Percentiles rank a stretch among this genome's conserved stretches.
phyloP scores from a whole-genome alignment of 192 early-diverging fungal species.

The Spizellomyces punctatus region DNA sequence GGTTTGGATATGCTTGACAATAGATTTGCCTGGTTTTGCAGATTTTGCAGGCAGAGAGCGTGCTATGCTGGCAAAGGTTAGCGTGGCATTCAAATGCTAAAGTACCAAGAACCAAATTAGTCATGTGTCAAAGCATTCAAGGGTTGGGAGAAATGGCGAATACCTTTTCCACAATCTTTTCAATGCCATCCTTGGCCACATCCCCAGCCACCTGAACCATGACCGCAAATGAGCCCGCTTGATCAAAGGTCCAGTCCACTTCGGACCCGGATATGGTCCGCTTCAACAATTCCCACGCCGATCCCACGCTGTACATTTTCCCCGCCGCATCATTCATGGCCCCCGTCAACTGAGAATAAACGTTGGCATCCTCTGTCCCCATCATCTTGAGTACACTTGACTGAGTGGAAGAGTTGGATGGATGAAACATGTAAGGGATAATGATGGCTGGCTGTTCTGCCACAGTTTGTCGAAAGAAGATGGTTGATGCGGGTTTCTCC shows the following conservation, averaged over 20 bases:
- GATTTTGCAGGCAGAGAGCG: constrained; percentile 3
- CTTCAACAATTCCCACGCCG: constrained; percentile 1
- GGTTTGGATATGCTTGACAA: constrained; percentile 18
- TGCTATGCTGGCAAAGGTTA: constrained; percentile 6
- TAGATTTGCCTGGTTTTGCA: constrained; percentile 16
- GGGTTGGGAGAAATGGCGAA: not conserved
- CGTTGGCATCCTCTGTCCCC: not conserved
- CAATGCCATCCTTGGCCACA: not conserved
- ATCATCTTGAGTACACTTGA: not conserved
- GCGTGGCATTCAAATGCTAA: constrained; percentile 17
- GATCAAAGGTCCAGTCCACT: constrained; percentile 35
- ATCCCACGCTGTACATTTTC: constrained; percentile 5
- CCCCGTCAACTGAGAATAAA: not conserved
- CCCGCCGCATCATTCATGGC: not conserved
- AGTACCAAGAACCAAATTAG: not conserved
- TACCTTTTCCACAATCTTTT: not conserved
- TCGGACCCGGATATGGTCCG: constrained; percentile 27
- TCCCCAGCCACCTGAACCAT: not conserved
- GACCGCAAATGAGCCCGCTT: constrained; percentile 23
- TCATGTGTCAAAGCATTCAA: too few relatives aligned
- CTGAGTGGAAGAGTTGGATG: constrained; percentile 3
- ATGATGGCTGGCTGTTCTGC: not conserved
- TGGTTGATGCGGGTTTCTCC: constrained; percentile 11
- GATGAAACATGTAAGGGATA: constrained; percentile 31
- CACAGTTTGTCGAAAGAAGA: constrained; percentile 19